Evolutionary conservation across 495 filamentous ascomycete genomes (phyloP), one percentile per base, ranked within the genome.

Genomic region (Acidomyces sp.): DNA sequence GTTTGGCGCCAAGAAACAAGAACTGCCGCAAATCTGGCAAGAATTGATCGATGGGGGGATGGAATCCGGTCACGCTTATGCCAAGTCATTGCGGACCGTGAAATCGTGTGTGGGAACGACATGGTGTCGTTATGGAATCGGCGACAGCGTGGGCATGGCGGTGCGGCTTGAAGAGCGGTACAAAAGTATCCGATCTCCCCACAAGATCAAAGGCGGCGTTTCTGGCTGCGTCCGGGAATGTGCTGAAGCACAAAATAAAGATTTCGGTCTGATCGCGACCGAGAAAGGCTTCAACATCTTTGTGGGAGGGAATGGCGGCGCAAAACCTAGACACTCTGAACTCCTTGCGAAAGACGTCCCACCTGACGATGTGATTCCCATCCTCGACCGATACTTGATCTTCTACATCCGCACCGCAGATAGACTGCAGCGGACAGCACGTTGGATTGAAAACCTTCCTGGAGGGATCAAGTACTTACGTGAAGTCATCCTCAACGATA

Each of bases 321-420:
- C 86, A 4, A 88, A 82, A 40, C 88, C 88, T 9, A 66, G 71
- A 15, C 88, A 96, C 55, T 75, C 75, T 1, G 85, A 93, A 49
- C 69, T 94, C n/a, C 72, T 96, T 0, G 82, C 83, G 28, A 93
- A 86, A 53, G 87, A 96, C 57, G 85, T 93, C 0, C 77, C 87
- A 0, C 74, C 85, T 0, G 80, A 86, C 38, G 79, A 92, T 54
- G 75, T 94, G 18, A 66, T 93, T 17, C 80, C 85, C 9, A 82
- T 93, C 25, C 66, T 96, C 0, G 88, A 96, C 58, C 77, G 88
- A 20, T 96, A 93, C 59, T 67, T 94, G 9, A 84, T 86, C 65
- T 93, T 96, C 69, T 94, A 96, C 63, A 93, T 96, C 56, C 82
- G 85, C 45, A 93, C 88, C 0, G 88, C 87, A 29, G 88, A 96